Evolutionary conservation across 1,284 basidiomycete species (phyloP), one percentile per base, ranked within the genome.

Genomic region (Vanrija humicola): DNA sequence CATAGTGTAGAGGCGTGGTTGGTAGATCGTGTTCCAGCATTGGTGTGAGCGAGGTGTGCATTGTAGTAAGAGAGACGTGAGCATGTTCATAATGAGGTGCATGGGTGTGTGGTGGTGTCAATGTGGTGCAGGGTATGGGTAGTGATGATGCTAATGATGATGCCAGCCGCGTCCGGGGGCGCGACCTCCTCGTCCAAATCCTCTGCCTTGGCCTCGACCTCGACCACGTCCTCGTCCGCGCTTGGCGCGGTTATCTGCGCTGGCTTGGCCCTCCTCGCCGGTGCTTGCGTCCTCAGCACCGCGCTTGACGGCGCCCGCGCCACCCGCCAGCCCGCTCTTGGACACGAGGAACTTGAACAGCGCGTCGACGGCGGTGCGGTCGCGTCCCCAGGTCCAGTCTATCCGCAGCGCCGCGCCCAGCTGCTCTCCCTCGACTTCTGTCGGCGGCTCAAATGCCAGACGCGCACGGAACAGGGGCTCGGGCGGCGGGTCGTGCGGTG

Each of bases 381-480:
- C 84, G 21, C 60, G 68, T 0, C 89, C 90, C 54, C 77, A 78
- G 10, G 84, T 64, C 88, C 88, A 90, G 26, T 82, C 78, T 56
- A 83, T 81, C 51, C 79, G 72, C 6, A 87, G 43, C 1, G 26
- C 21, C 14, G 48, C 18, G 43, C 29, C 43, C 2, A 47, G 8
- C 9, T 48, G 43, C 18, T 16, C 19, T 12, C 40, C 38, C 16
- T 59, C 59, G 9, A 50, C 16, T 18, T 34, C 19, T 26, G 39
- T 43, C 5, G 51, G 50, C 19, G 42, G 28, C 55, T 38, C 49
- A 46, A 52, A 51, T 18, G 46, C 43, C 29, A 67, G 52, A 38
- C 56, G 58, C 3, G 67, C 62, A 40, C 61, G 67, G 38, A 73
- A 66, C 18, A 77, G 50, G 19, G 73, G 67, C 23, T 58, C 53